These are phyloP conservation scores for Neocallimastix lanati DNA, from an alignment of 192 early-diverging fungal genomes.

Conservation along the genomic window DNA sequence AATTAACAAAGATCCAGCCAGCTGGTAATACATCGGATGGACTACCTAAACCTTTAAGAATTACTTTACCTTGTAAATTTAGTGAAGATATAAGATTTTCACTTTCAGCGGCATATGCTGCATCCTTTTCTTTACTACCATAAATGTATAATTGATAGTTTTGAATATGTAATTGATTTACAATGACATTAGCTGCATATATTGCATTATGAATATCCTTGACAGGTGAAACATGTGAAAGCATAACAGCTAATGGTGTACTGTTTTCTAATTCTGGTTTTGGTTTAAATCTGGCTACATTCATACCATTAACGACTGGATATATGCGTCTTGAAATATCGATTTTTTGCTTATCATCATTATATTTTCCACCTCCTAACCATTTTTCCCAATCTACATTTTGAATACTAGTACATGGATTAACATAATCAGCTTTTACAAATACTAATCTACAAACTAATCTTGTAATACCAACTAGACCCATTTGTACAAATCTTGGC, in stretches of 20 bases:
- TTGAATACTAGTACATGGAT: slow-evolving; percentile 22
- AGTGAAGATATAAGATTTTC: slow-evolving; percentile 9
- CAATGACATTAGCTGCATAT: slow-evolving; percentile 15
- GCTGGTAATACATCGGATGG: slow-evolving; percentile 17
- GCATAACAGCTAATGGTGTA: slow-evolving; percentile 16
- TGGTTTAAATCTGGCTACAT: slow-evolving; percentile 14
- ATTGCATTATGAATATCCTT: slow-evolving; percentile 26
- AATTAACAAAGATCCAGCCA: slow-evolving; percentile 26
- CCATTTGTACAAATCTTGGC: slow-evolving; percentile 20
- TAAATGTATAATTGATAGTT: slow-evolving; percentile 20
- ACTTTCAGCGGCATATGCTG: slow-evolving; percentile 18
- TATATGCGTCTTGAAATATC: slow-evolving; percentile 4
- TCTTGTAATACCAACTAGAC: slow-evolving; percentile 15
- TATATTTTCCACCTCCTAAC: slow-evolving; percentile 14
- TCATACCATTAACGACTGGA: slow-evolving; percentile 24
- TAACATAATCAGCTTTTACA: slow-evolving; percentile 13
- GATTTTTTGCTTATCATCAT: not conserved
- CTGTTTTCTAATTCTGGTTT: slow-evolving; percentile 6
- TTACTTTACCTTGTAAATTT: slow-evolving; percentile 12
- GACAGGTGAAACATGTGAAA: slow-evolving; percentile 24
- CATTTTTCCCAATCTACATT: slow-evolving; percentile 19
- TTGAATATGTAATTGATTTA: slow-evolving; percentile 18
- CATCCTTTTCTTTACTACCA: slow-evolving; percentile 18
- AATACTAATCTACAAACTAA: slow-evolving; percentile 14
- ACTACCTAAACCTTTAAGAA: slow-evolving; percentile 17